Conservation (phyloP, 2,329 filamentous ascomycete genomes). For the Mycosphaerella sp. region DNA sequence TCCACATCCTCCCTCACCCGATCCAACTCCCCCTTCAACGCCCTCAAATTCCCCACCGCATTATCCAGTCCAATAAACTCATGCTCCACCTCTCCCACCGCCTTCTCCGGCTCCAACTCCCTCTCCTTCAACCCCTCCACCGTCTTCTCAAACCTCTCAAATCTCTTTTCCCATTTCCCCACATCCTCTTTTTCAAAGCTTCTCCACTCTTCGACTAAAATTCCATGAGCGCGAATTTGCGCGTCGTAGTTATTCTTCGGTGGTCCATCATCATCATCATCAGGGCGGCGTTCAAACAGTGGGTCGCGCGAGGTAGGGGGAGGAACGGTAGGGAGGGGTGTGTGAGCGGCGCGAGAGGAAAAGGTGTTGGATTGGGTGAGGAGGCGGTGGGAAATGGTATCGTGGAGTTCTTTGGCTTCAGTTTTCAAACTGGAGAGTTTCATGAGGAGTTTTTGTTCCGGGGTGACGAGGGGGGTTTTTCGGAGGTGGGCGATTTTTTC, state of each 20-base stretch:
- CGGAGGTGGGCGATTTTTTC: slow-evolving; percentile 5
- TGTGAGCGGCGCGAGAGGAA: slow-evolving; percentile 4
- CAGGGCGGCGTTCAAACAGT: slow-evolving; percentile 7
- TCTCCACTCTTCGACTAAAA: slow-evolving; percentile 9
- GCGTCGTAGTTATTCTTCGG: slow-evolving; percentile 10
- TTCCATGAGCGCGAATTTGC: slow-evolving; percentile 6
- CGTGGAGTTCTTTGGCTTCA: slow-evolving; percentile 8
- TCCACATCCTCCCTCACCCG: not conserved
- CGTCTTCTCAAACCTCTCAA: slow-evolving; percentile 7
- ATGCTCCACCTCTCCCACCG: slow-evolving; percentile 8
- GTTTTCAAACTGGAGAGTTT: slow-evolving; percentile 10
- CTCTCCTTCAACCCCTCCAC: slow-evolving; percentile 11
- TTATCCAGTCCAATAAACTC: slow-evolving; percentile 13
- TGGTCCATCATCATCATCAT: not conserved
- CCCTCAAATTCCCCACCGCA: slow-evolving; percentile 12
- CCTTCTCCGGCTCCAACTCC: slow-evolving; percentile 5
- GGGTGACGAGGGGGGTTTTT: slow-evolving; percentile 6
- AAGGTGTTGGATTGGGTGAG: slow-evolving; percentile 3
- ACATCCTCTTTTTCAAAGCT: slow-evolving; percentile 6
- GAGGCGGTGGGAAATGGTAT: not conserved
- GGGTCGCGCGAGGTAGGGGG: slow-evolving; percentile 7
- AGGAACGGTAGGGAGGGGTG: slow-evolving; percentile 7
- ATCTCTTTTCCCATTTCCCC: slow-evolving; percentile 1
- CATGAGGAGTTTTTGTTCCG: slow-evolving; percentile 8
- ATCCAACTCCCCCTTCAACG: slow-evolving; percentile 5